These are phyloP conservation scores for Aspergillus candidus DNA, from an alignment of 2,329 filamentous ascomycete species.

Conservation along the genomic window DNA sequence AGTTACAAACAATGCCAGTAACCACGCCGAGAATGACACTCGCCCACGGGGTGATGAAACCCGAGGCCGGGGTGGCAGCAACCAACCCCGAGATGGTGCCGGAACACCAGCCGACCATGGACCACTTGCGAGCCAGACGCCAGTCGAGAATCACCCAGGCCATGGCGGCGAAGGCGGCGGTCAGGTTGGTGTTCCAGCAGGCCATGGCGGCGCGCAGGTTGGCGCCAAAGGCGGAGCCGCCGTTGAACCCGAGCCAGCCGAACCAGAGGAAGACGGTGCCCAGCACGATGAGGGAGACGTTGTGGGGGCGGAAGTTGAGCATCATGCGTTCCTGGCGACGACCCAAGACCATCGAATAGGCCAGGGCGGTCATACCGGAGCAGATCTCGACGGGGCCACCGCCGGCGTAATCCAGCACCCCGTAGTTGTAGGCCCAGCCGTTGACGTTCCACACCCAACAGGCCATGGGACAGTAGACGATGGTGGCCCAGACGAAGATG, in stretches of 20 bases:
- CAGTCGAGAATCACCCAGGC: slow-evolving; percentile 96
- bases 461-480: slow-evolving; percentile 94
- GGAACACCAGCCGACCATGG: slow-evolving; percentile 86
- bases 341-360: slow-evolving; percentile 92
- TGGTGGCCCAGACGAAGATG: slow-evolving; percentile 89
- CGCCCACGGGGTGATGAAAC: slow-evolving; percentile 66
- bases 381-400: slow-evolving; percentile 96
- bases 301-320: slow-evolving; percentile 98
- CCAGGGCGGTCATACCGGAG: slow-evolving; percentile 85
- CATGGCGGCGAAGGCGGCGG: slow-evolving; percentile 84
- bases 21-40: slow-evolving; percentile 55
- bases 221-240: slow-evolving; percentile 86
- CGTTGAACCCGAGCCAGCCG: slow-evolving; percentile 98
- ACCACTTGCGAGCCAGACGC: slow-evolving; percentile 91
- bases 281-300: slow-evolving; percentile 93
- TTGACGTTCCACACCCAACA: slow-evolving; percentile 97
- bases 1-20: slow-evolving; percentile 68
- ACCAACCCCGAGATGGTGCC: slow-evolving; percentile 82
- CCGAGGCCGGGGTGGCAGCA: slow-evolving; percentile 76
- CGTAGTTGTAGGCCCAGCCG: slow-evolving; percentile 86
- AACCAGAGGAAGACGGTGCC: slow-evolving; percentile 97
- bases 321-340: slow-evolving; percentile 99
- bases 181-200: slow-evolving; percentile 96
- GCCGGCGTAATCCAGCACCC: slow-evolving; percentile 92
- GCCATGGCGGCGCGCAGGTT: slow-evolving; percentile 93